Evolutionary conservation across 1,139 yeast species (phyloP).

Genomic region (Pichia sp.): DNA sequence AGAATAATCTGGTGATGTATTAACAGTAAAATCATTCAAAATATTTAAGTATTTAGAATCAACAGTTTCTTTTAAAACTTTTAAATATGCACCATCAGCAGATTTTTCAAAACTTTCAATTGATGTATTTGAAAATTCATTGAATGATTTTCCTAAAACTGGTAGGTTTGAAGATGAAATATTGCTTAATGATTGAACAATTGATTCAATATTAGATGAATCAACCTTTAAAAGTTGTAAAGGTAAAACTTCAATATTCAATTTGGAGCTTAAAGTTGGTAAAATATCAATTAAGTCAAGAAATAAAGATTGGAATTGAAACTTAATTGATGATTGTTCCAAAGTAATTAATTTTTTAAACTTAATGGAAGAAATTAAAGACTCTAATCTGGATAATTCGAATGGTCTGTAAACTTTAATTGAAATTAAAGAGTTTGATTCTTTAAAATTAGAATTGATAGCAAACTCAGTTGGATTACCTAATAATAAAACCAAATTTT

Average conservation of each 20-base stretch:
- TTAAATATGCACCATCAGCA: conserved; percentile 74
- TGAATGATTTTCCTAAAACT: conserved; percentile 45
- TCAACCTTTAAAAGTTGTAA: conserved; percentile 51
- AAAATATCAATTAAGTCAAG: conserved; percentile 69
- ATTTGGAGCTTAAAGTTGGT: conserved; percentile 34
- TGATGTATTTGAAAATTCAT: conserved; percentile 8
- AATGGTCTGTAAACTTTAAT: conserved; percentile 72
- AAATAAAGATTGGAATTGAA: conserved; percentile 58
- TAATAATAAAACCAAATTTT: conserved; percentile 47
- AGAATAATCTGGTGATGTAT: conserved; percentile 72
- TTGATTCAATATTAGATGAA: conserved; percentile 37
- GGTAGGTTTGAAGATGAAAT: conserved; percentile 53
- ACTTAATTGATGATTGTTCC: conserved; percentile 50
- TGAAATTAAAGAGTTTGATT: conserved; percentile 47
- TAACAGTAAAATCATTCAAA: conserved; percentile 54
- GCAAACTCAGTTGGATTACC: conserved; percentile 42
- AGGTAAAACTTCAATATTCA: conserved; percentile 44
- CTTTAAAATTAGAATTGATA: conserved; percentile 34
- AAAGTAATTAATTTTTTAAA: conserved; percentile 45
- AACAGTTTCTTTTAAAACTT: conserved; percentile 59
- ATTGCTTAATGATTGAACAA: conserved; percentile 44
- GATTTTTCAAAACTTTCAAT: conserved; percentile 36
- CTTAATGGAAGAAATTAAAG: conserved; percentile 5
- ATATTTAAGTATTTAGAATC: conserved; percentile 37
- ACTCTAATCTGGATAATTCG: conserved; percentile 44